Evolutionary conservation across 2,329 filamentous ascomycete species (phyloP).

Genomic region (Samsoniella hepiali): DNA sequence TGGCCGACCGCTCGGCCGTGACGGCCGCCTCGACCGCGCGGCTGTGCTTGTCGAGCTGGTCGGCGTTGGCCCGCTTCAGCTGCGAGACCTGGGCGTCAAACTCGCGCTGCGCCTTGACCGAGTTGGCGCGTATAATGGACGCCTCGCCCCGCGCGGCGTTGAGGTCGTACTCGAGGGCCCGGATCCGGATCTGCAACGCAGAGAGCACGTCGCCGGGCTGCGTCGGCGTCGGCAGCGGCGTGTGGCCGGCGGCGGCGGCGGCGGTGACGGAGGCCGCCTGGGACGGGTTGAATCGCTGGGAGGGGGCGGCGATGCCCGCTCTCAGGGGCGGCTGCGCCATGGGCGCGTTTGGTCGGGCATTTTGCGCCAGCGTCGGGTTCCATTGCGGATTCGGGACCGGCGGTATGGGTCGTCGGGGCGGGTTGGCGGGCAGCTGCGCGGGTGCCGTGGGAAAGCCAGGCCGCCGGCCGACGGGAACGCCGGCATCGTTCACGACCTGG

Average conservation of each 20-base stretch:
- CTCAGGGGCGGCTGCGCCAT: conserved; percentile 17
- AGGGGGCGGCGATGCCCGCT: conserved; percentile 19
- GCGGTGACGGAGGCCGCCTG: conserved; percentile 29
- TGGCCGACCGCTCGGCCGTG: conserved; percentile 60
- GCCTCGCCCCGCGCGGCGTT: conserved; percentile 67
- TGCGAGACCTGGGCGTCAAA: conserved; percentile 61
- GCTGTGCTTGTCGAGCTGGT: conserved; percentile 62
- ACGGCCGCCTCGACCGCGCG: conserved; percentile 62
- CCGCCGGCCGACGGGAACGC: conserved; percentile 37
- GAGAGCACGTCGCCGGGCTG: conserved; percentile 38
- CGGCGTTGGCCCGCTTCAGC: conserved; percentile 60
- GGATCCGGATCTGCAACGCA: conserved; percentile 51
- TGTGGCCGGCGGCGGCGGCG: conserved; percentile 28
- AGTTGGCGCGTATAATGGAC: conserved; percentile 69
- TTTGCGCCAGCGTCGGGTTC: conserved; percentile 34
- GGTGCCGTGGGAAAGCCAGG: conserved; percentile 22
- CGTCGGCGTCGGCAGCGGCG: conserved; percentile 28
- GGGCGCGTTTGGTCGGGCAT: conserved; percentile 11
- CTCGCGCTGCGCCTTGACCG: conserved; percentile 58
- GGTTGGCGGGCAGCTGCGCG: conserved; percentile 30
- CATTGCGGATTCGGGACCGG: conserved; percentile 37
- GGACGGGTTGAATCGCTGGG: conserved; percentile 29
- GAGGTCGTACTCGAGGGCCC: conserved; percentile 53
- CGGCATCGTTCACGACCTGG: conserved; percentile 51
- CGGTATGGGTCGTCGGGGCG: conserved; percentile 29